phyloP scores from a whole-genome alignment of 108 stramenopile genomes.

The Cyclotella atomus region DNA sequence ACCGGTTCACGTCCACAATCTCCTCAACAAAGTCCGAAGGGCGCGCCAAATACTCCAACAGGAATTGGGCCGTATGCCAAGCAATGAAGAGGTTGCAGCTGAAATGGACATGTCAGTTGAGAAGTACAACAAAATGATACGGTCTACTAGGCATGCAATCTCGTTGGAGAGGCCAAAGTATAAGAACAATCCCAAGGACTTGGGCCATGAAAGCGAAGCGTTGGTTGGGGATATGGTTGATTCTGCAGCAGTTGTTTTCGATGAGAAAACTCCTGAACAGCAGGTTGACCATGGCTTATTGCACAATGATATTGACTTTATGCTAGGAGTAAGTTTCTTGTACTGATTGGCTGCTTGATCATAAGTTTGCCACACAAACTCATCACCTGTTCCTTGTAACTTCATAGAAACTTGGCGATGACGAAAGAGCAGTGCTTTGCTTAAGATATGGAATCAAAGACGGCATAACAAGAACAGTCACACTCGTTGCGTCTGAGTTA shows the following conservation, averaged over 20 bases:
- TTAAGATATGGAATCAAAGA: conserved; percentile 85
- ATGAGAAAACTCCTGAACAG: conserved; percentile 69
- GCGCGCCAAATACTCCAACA: conserved; percentile 61
- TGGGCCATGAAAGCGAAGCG: conserved; percentile 81
- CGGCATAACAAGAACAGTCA: conserved; percentile 87
- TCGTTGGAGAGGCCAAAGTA: conserved; percentile 86
- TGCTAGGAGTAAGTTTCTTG: conserved; percentile 57
- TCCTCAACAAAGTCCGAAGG: conserved; percentile 84
- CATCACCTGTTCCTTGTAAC: no score
- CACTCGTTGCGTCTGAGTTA: conserved; percentile 81
- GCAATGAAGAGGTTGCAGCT: conserved; percentile 90
- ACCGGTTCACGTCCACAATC: conserved; percentile 97
- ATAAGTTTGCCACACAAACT: no score
- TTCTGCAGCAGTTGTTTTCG: conserved; percentile 51
- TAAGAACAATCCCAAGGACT: conserved; percentile 82
- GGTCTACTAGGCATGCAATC: conserved; percentile 74
- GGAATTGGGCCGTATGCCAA: conserved; percentile 84
- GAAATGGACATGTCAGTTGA: conserved; percentile 79
- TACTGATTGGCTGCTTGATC: no score
- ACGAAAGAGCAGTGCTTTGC: conserved; percentile 75
- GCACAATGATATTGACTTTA: conserved; percentile 80
- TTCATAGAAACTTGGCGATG: conserved; percentile 72
- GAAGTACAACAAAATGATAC: conserved; percentile 87
- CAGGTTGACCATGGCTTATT: conserved; percentile 77
- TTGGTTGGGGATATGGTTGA: conserved; percentile 76